Percentiles rank a stretch among this genome's conserved stretches.
These are phyloP conservation scores for Sonneratia caseolaris DNA, from an alignment of 345 rosid species.

Conservation along the genomic window DNA sequence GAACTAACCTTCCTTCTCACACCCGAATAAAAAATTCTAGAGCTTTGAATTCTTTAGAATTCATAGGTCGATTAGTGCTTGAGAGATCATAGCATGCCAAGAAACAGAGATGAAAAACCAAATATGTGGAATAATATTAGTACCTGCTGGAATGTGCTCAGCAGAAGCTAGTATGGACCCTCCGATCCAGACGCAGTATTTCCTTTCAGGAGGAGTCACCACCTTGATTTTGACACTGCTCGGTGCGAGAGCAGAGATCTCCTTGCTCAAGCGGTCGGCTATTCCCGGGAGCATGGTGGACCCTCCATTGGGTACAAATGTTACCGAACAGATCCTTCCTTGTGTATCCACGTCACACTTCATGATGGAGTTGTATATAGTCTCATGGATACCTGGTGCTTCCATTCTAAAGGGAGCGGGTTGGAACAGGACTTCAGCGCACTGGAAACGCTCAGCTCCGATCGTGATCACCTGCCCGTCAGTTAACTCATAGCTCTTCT, in stretches of 20 bases:
- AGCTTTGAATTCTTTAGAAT: too few species aligned
- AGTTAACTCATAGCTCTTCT: constrained; percentile 8
- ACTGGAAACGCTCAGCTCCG: constrained; percentile 9
- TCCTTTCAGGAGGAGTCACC: constrained; percentile 9
- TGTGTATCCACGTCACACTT: constrained; percentile 8
- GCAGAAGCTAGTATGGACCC: constrained; percentile 9
- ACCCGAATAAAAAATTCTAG: too few species aligned
- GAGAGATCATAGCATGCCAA: too few species aligned
- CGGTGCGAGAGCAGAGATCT: constrained; percentile 11
- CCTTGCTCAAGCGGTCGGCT: constrained; percentile 12
- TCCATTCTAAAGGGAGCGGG: constrained; percentile 6
- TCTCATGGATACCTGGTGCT: constrained; percentile 9
- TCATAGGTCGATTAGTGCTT: too few species aligned
- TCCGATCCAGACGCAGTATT: constrained; percentile 9
- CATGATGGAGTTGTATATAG: constrained; percentile 9
- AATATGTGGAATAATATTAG: not conserved
- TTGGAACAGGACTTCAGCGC: constrained; percentile 10
- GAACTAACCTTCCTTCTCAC: too few species aligned
- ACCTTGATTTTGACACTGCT: constrained; percentile 11
- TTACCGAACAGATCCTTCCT: constrained; percentile 8
- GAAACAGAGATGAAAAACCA: too few species aligned
- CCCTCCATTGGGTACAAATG: constrained; percentile 8
- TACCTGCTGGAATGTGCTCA: constrained; percentile 10
- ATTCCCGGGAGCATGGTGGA: constrained; percentile 10
- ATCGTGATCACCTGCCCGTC: constrained; percentile 11